Evolutionary conservation across 2,329 filamentous ascomycete genomes (phyloP).

Genomic region (Lizonia empirigonia): DNA sequence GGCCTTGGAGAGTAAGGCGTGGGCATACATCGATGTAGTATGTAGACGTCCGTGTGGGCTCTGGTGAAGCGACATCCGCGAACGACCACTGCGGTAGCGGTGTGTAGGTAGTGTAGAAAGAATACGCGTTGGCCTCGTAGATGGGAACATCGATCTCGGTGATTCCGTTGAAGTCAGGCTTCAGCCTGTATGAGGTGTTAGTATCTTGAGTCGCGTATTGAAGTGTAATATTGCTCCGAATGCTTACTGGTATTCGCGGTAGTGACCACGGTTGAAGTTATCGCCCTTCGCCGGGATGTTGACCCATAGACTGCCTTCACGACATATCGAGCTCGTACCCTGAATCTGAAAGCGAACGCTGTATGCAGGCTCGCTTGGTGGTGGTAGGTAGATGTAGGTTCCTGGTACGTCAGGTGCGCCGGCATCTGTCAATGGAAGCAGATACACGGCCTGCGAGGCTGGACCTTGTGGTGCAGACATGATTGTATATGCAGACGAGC

Average conservation of each 20-base stretch:
- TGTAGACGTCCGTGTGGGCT: conserved; percentile 70
- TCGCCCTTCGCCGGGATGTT: conserved; percentile 83
- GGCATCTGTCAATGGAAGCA: conserved; percentile 88
- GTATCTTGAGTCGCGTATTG: background rate
- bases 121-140: conserved; percentile 81
- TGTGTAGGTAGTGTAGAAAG: conserved; percentile 91
- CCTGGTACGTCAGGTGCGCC: conserved; percentile 88
- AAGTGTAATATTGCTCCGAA: background rate
- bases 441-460: conserved; percentile 65
- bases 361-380: conserved; percentile 74
- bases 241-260: conserved; percentile 85
- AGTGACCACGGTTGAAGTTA: conserved; percentile 77
- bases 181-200: conserved; percentile 64
- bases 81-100: conserved; percentile 80
- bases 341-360: conserved; percentile 87
- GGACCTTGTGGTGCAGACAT: conserved; percentile 34
- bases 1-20: conserved; percentile 72
- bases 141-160: conserved; percentile 91
- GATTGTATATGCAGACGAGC: conserved; percentile 15
- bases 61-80: conserved; percentile 57
- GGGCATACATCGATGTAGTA: conserved; percentile 97
- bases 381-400: conserved; percentile 89
- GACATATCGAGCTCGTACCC: conserved; percentile 93
- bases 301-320: conserved; percentile 93
- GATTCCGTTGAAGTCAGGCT: conserved; percentile 89